Conservation (phyloP, 139 green algal species). For the Astrephomene gubernaculifera region DNA sequence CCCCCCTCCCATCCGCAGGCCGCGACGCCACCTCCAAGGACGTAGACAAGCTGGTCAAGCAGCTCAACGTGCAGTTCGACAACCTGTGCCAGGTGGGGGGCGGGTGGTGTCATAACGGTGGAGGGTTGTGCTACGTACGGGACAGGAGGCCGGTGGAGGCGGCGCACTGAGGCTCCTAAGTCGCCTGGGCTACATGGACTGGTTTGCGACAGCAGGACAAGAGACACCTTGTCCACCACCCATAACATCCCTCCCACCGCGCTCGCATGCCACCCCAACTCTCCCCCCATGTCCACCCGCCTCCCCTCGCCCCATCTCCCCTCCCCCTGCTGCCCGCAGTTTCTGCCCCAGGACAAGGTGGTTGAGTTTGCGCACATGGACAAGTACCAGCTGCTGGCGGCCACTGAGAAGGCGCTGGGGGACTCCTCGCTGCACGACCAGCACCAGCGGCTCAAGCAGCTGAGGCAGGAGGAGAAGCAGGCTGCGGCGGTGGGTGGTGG, state of each 20-base stretch:
- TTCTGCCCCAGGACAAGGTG: conserved; percentile 97
- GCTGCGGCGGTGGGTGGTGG: conserved; percentile 10
- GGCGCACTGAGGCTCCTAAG: too few species aligned
- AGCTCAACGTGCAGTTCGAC: conserved; percentile 95
- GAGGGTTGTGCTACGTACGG: too few species aligned
- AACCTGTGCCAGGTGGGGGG: conserved; percentile 87
- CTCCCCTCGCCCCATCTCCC: too few species aligned
- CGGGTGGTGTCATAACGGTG: too few species aligned
- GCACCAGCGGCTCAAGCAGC: conserved; percentile 78
- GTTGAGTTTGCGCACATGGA: conserved; percentile 89
- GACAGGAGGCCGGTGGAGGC: too few species aligned
- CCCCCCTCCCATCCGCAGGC: conserved; percentile 45
- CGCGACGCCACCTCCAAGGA: conserved; percentile 50
- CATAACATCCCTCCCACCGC: too few species aligned
- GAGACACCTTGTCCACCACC: too few species aligned
- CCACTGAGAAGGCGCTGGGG: conserved; percentile 92
- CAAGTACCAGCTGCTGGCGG: conserved; percentile 82
- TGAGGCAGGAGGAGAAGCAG: conserved; percentile 47
- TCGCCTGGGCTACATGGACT: too few species aligned
- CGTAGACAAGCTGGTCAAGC: conserved; percentile 71
- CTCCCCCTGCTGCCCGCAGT: too few species aligned
- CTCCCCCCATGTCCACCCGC: too few species aligned
- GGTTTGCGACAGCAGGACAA: too few species aligned
- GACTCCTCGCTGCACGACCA: conserved; percentile 76
- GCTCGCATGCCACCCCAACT: too few species aligned